Base-by-base conservation (phyloP, 192 early-diverging fungal species). In the Gigaspora rosea region DNA sequence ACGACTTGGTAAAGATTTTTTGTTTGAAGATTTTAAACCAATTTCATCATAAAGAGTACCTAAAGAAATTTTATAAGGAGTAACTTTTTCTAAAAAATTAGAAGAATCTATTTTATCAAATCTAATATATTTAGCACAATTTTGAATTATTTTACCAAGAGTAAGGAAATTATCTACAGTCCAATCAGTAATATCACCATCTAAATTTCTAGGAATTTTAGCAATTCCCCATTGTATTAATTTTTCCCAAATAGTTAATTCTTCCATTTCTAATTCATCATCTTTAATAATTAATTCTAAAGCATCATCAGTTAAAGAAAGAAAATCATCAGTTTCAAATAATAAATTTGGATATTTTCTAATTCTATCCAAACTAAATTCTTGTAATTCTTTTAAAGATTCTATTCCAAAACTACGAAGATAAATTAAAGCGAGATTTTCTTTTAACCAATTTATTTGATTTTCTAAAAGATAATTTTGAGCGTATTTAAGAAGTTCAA, bases 301-400 rank as follows among this genome's bases (percentile, higher is more conserved):
- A 16, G 20, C 50, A 18, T 56, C 36, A 5, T 73, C 27, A 5
- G 15, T 20, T 46, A 73, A 41, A 1, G 16, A 18, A 46, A 58
- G 10, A 41, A 73, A 73, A 18, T 73, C 71, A 16, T 3, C 16
- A 15, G 32, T 57, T 36, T 46, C 54, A 73, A 73, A 73, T 35
- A 73, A 46, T 27, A 41, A 22, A 36, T 22, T 5, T 22, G 71
- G 71, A 58, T 58, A 54, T 73, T 73, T 73, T n/a, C 54, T 22
- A 59, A 73, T 73, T 20, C 22, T 27, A 54, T 59, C 41, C 10
- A 73, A 16, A 73, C 71, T 51, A 48, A 57, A 73, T 13, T 58
- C 71, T 73, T 73, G 71, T 58, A 73, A 47, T 58, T 73, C 57
- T n/a, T 15, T 73, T 20, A 54, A 46, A 11, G 71, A 54, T 50